Conservation (phyloP, 2,329 filamentous ascomycete genomes). For the Paecilomyces sp. region DNA sequence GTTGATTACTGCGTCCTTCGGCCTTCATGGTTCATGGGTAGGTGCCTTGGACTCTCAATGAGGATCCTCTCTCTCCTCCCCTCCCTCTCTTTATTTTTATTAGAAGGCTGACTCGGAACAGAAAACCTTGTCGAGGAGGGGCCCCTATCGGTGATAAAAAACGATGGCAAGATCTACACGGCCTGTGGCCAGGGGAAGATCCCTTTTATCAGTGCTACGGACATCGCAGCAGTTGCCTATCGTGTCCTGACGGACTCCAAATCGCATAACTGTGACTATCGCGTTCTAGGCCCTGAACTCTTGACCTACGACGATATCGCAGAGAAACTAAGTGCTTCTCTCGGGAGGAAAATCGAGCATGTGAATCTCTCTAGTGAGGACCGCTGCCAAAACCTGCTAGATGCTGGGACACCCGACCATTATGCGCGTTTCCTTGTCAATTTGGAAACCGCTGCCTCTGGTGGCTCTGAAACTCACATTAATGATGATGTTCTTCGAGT, state of each 20-base stretch:
- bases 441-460: background rate
- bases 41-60: background rate
- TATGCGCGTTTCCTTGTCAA: background rate
- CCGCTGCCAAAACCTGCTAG: background rate
- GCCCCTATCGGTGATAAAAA: constrained; percentile 24
- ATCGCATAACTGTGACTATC: constrained; percentile 35
- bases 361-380: background rate
- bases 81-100: too few species aligned
- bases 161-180: constrained; percentile 37
- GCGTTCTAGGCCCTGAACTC: constrained; percentile 24
- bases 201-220: constrained; percentile 41
- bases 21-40: constrained; percentile 45
- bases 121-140: constrained; percentile 39
- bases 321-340: background rate
- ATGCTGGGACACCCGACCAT: background rate
- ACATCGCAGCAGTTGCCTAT: constrained; percentile 42
- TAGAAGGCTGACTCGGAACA: too few species aligned
- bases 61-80: too few species aligned
- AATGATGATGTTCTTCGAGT: background rate
- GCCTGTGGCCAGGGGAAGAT: constrained; percentile 38
- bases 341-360: background rate
- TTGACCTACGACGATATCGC: constrained; percentile 22
- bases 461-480: background rate
- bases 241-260: constrained; percentile 31
- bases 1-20: constrained; percentile 39